Conservation (phyloP, 2,329 filamentous ascomycete genomes). For the Pestalotiopsis sp. region DNA sequence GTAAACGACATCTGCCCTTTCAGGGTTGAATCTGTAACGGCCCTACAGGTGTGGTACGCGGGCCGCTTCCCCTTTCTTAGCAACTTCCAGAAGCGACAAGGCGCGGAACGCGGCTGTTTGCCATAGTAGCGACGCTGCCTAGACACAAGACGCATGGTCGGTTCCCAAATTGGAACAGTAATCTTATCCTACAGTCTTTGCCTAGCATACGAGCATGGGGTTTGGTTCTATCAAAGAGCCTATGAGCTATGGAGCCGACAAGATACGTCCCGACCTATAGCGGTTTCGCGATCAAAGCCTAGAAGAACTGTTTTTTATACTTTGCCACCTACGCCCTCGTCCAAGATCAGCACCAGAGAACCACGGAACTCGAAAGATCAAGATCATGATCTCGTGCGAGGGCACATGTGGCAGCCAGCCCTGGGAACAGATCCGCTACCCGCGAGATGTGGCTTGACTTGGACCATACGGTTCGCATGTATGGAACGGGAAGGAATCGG, state of each 20-base stretch:
- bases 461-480: background rate
- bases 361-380: background rate
- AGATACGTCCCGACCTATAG: background rate
- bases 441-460: slow-evolving; percentile 7
- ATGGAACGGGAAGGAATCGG: slow-evolving; percentile 10
- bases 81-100: slow-evolving; percentile 9
- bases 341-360: background rate
- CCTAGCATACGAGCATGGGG: background rate
- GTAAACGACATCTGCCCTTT: background rate
- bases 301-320: background rate
- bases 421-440: background rate
- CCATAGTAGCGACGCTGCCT: background rate
- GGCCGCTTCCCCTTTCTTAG: slow-evolving; percentile 4
- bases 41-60: slow-evolving; percentile 8
- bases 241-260: background rate
- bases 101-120: background rate
- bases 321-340: background rate
- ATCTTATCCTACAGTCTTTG: background rate
- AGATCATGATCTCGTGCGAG: background rate
- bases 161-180: background rate
- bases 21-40: slow-evolving; percentile 8
- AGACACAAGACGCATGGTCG: background rate
- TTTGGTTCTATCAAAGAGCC: background rate
- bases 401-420: background rate
- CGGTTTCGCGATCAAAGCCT: background rate